Base-by-base conservation (phyloP, 805 yeast genomes). In the Cyberlindnera misumaiensis region DNA sequence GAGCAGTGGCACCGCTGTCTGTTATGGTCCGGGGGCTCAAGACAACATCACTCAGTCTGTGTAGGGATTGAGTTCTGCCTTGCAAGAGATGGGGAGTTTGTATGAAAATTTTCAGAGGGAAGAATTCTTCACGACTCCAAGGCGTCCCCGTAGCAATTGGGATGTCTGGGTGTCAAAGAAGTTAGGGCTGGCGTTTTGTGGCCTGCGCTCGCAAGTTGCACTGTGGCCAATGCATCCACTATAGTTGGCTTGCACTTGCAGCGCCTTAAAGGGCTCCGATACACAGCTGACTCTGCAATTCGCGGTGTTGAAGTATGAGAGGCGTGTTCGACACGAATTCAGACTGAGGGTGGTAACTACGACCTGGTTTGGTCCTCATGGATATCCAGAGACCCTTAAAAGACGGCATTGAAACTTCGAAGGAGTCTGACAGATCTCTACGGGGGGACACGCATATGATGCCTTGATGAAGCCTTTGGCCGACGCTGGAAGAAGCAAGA, bases 321-420 rank as follows among this genome's bases (percentile, higher is more conserved):
- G 46, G 84, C 77, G 59, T 90, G 97, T 96, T 68, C 82, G 46
- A 75, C 73, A 40, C 96, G 96, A 5, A 41, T 59, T 4, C 42
- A 52, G 14, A 50, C 50, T 1, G 53, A 53, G 4, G 60, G 63
- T 11, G 48, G 56, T 12, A 96, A 96, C 2, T 86, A 83, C 53
- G 97, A 90, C 57, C 65, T 90, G 44, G 89, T 94, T 26, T 90
- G 44, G 89, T 94, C 26, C 72, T 90, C 33, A 90, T 90, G 97
- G 98, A 90, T 65, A 82, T 90, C 49, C 97, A 90, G 62, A 70
- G 93, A 48, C 98, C 97, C 0, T 89, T 84, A 3, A 80, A 87
- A 66, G 84, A 95, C 6, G 97, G 97, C 20, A 77, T 90, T 33
- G 96, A 87, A 48, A 96, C 95, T 5, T 81, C 97, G 2, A 80